phyloP scores from a whole-genome alignment of 2,329 filamentous ascomycete genomes.

The Alternaria panax region DNA sequence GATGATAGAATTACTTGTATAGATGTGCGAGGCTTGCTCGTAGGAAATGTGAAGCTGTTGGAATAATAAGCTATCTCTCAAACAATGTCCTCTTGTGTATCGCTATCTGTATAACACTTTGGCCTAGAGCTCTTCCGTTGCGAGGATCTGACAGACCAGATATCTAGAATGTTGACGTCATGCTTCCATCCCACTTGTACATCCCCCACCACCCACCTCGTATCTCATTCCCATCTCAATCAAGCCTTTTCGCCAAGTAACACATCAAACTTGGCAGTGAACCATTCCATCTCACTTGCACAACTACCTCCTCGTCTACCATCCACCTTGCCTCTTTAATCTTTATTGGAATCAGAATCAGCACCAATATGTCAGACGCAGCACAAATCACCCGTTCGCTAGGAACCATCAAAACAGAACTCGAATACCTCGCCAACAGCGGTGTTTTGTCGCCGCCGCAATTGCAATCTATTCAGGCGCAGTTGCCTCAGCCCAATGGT shows the following conservation, averaged over 20 bases:
- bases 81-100: too few relatives aligned
- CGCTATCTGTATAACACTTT: too few relatives aligned
- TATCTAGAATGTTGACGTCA: not conserved
- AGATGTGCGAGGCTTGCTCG: not conserved
- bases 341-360: too few relatives aligned
- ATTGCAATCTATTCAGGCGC: slow-evolving; percentile 27
- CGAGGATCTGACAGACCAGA: too few relatives aligned
- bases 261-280: slow-evolving; percentile 12
- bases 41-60: not conserved
- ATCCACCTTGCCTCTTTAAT: too few relatives aligned
- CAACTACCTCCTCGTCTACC: not conserved
- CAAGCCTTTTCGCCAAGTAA: slow-evolving; percentile 1
- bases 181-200: not conserved
- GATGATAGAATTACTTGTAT: slow-evolving; percentile 14
- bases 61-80: too few relatives aligned
- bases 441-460: slow-evolving; percentile 26
- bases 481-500: slow-evolving; percentile 27
- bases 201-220: not conserved
- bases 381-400: slow-evolving; percentile 27
- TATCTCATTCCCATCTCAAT: not conserved
- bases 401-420: slow-evolving; percentile 23
- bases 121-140: too few relatives aligned
- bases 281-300: not conserved
- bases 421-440: slow-evolving; percentile 25
- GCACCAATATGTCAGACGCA: slow-evolving; percentile 23